These are phyloP conservation scores for Hypoxylon cercidicola DNA, from an alignment of 495 filamentous ascomycete species.

Conservation along the genomic window DNA sequence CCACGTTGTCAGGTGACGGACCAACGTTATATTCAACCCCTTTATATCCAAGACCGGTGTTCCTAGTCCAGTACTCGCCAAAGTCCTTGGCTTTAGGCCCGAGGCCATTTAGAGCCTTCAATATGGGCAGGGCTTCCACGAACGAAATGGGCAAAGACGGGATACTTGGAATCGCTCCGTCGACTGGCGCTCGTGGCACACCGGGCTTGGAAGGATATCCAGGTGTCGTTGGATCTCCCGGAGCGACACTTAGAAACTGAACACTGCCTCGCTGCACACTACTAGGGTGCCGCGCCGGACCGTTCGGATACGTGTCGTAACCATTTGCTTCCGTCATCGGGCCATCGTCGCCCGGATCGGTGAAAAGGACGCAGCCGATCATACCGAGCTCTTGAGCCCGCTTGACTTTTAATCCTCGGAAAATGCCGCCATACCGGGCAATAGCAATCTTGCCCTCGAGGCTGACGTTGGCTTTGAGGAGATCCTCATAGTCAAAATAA, in stretches of 20 bases:
- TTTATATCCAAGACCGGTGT: constrained; percentile 79
- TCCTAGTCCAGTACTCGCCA: constrained; percentile 73
- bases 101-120: constrained; percentile 88
- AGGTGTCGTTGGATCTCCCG: constrained; percentile 82
- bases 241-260: constrained; percentile 77
- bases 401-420: constrained; percentile 93
- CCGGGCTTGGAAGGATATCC: constrained; percentile 95
- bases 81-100: constrained; percentile 83
- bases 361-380: constrained; percentile 86
- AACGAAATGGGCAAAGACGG: constrained; percentile 95
- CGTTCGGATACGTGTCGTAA: constrained; percentile 81
- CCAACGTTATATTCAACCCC: constrained; percentile 93
- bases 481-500: constrained; percentile 84
- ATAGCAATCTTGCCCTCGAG: constrained; percentile 88
- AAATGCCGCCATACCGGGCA: constrained; percentile 85
- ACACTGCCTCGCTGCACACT: constrained; percentile 93
- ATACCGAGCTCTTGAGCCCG: constrained; percentile 92
- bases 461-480: constrained; percentile 77
- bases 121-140: constrained; percentile 81
- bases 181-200: constrained; percentile 76
- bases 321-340: constrained; percentile 83
- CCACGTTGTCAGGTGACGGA: constrained; percentile 78
- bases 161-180: constrained; percentile 78
- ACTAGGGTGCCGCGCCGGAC: constrained; percentile 86
- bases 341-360: constrained; percentile 90